Conservation (phyloP, 495 filamentous ascomycete genomes). For the Penicillium robsamsonii region DNA sequence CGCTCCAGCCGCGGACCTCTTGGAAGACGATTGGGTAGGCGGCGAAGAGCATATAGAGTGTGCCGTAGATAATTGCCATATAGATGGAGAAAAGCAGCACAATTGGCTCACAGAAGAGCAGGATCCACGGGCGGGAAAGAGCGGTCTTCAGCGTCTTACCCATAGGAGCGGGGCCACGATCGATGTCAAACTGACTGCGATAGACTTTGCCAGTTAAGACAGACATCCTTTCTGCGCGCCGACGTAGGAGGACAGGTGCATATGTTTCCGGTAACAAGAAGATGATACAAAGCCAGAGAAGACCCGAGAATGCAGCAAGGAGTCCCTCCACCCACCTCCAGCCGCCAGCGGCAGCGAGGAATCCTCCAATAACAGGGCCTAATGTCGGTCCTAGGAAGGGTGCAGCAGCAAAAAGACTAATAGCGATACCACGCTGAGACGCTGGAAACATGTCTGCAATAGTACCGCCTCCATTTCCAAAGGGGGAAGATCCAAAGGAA, state of each 20-base stretch:
- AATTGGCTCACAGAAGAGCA: constrained; percentile 57
- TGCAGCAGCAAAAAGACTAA: constrained; percentile 62
- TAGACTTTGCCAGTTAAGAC: constrained; percentile 59
- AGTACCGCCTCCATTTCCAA: constrained; percentile 72
- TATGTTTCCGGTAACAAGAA: constrained; percentile 61
- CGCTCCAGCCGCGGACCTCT: constrained; percentile 68
- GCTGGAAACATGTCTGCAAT: constrained; percentile 73
- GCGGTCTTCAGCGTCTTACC: constrained; percentile 44
- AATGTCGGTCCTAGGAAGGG: constrained; percentile 68
- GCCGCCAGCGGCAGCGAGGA: constrained; percentile 61
- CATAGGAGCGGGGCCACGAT: constrained; percentile 37
- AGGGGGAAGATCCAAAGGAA: constrained; percentile 67
- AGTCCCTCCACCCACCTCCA: constrained; percentile 62
- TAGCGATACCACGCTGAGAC: constrained; percentile 61
- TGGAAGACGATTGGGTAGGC: constrained; percentile 79
- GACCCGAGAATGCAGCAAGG: constrained; percentile 49
- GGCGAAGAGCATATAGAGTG: constrained; percentile 82
- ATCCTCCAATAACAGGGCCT: constrained; percentile 61
- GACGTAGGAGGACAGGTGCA: constrained; percentile 55
- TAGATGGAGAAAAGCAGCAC: constrained; percentile 66
- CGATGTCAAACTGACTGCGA: constrained; percentile 44
- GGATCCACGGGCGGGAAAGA: constrained; percentile 50
- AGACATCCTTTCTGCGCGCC: constrained; percentile 52
- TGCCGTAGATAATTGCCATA: constrained; percentile 72
- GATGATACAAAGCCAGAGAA: constrained; percentile 55